Percentiles rank a stretch among this genome's conserved stretches.
These are phyloP conservation scores for Scheffersomyces coipomensis DNA, from an alignment of 805 yeast species.

Conservation along the genomic window DNA sequence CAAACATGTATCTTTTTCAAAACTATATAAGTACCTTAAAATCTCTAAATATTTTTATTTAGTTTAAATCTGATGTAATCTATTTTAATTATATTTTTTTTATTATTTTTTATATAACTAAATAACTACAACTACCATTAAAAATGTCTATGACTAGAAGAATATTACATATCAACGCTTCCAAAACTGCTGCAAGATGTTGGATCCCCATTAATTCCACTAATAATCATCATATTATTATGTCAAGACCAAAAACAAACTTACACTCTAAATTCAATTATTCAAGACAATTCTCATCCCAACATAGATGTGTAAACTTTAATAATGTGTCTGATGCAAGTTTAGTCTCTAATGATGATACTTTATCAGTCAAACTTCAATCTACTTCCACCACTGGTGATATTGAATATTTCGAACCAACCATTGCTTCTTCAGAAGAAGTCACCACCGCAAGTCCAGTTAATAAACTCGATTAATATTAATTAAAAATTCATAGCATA, in stretches of 20 bases:
- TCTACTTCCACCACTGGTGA: constrained; percentile 5
- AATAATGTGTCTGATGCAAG: constrained; percentile 28
- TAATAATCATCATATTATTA: too few species aligned
- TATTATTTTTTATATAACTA: background rate
- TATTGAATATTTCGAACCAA: constrained; percentile 34
- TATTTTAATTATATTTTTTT: too few species aligned
- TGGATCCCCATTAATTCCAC: constrained; percentile 34
- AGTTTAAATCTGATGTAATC: too few species aligned
- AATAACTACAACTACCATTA: too few species aligned
- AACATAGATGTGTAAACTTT: constrained; percentile 33
- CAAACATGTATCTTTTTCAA: too few species aligned
- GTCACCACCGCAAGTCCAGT: constrained; percentile 44
- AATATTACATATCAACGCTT: constrained; percentile 31
- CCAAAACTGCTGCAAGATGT: constrained; percentile 43
- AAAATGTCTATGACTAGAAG: constrained; percentile 17
- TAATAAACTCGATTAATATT: constrained; percentile 25
- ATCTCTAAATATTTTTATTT: too few species aligned
- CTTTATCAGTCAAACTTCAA: constrained; percentile 8
- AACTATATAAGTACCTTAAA: too few species aligned
- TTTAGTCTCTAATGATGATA: constrained; percentile 36
- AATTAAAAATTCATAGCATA: too few species aligned
- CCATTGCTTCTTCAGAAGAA: constrained; percentile 40
- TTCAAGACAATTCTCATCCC: constrained; percentile 33
- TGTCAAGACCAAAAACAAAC: constrained; percentile 1
- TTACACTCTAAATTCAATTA: constrained; percentile 3